Percentiles rank a stretch among this genome's conserved stretches.
Conservation (phyloP, 129 eudicot species). For the Chrysanthemum lavandulifolium region DNA sequence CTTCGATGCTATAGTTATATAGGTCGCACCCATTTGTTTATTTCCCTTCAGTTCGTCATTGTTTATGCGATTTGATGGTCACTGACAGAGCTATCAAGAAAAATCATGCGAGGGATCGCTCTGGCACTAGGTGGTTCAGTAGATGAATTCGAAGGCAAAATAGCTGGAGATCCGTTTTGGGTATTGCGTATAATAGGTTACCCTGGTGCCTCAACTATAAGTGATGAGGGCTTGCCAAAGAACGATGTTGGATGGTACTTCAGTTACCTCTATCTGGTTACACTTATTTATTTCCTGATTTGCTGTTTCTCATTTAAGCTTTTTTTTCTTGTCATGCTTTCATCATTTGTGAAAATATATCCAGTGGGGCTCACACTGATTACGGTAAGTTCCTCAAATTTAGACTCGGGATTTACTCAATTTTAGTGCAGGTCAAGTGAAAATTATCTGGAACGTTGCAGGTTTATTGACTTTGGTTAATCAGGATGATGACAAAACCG, state of each 20-base stretch:
- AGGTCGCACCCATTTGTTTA: background rate
- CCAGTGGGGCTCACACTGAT: constrained; percentile 98
- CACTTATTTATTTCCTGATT: background rate
- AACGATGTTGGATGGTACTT: constrained; percentile 82
- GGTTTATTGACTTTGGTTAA: constrained; percentile 89
- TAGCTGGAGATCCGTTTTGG: constrained; percentile 96
- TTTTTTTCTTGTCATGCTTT: constrained; percentile 20
- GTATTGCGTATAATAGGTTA: constrained; percentile 86
- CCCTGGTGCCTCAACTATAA: constrained; percentile 48
- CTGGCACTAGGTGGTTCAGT: constrained; percentile 73
- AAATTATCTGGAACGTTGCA: constrained; percentile 25
- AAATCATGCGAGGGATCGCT: constrained; percentile 89
- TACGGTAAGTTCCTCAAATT: constrained; percentile 55
- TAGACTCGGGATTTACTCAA: background rate
- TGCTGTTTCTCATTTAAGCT: constrained; percentile 16
- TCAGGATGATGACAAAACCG: constrained; percentile 89
- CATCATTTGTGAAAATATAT: constrained; percentile 24
- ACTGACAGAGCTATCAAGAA: constrained; percentile 65
- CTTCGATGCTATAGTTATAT: background rate
- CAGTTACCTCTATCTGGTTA: constrained; percentile 3
- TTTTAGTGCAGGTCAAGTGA: constrained; percentile 2
- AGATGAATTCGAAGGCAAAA: constrained; percentile 78
- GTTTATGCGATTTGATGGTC: background rate
- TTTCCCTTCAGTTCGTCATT: constrained; percentile 2
- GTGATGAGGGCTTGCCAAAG: constrained; percentile 38